Conservation (phyloP, 441 rosid genomes). For the Mallotus repandus region DNA sequence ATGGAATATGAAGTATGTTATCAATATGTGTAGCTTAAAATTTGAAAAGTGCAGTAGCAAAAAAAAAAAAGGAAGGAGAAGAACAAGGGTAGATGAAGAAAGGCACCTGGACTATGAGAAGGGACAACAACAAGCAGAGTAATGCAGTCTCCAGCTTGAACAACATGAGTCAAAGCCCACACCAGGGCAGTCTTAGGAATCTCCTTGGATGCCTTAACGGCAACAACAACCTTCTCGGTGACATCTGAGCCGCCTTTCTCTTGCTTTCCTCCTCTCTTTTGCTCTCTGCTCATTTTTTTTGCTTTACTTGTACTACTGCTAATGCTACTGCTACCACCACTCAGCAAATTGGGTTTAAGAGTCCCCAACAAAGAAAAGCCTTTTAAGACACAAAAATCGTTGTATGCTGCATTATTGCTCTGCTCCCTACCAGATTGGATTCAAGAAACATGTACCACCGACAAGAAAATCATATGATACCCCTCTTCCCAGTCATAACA, state of each 20-base stretch:
- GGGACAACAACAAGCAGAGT: constrained; percentile 90
- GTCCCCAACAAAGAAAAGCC: constrained; percentile 20
- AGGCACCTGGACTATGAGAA: constrained; percentile 64
- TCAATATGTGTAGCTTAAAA: neutral
- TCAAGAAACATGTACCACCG: constrained; percentile 41
- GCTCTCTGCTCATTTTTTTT: constrained; percentile 46
- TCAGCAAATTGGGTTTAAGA: neutral
- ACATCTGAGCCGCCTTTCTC: constrained; percentile 51
- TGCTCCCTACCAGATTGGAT: constrained; percentile 51
- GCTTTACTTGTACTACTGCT: no score
- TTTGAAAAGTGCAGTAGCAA: neutral
- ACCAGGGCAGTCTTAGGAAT: constrained; percentile 85
- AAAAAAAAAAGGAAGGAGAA: neutral
- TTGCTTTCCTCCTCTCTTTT: constrained; percentile 56
- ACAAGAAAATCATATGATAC: constrained; percentile 25
- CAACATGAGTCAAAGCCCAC: constrained; percentile 99
- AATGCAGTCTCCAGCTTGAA: constrained; percentile 93
- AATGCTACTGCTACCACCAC: constrained; percentile 1
- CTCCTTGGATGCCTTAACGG: constrained; percentile 95
- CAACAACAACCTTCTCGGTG: constrained; percentile 87
- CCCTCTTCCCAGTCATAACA: constrained; percentile 31
- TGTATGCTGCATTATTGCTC: constrained; percentile 39
- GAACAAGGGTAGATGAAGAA: constrained; percentile 9
- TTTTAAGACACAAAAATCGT: constrained; percentile 22
- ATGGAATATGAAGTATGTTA: neutral